These are phyloP conservation scores for Colletotrichum euphorbiae DNA, from an alignment of 2,329 filamentous ascomycete species.

Conservation along the genomic window DNA sequence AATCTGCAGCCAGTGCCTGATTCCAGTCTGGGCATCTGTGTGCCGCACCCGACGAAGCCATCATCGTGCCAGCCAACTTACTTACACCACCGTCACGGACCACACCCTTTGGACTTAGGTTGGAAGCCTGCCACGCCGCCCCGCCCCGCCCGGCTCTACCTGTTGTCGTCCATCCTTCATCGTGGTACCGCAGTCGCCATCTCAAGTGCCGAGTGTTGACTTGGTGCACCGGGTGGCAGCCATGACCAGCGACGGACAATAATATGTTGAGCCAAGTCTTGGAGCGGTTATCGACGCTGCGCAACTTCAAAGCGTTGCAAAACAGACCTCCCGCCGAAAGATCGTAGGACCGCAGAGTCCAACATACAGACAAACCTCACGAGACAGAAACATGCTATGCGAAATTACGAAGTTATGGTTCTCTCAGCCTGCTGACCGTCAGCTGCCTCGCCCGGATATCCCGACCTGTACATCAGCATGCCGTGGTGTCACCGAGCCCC, in stretches of 20 bases:
- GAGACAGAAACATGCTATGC: background rate
- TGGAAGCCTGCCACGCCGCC: conserved; percentile 20
- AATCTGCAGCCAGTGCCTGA: conserved; percentile 24
- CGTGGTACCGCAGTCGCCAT: background rate
- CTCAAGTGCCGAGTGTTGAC: background rate
- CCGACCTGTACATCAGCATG: conserved; percentile 1
- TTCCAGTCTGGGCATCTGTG: conserved; percentile 14
- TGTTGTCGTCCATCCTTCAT: conserved; percentile 3
- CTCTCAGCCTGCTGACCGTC: conserved; percentile 12
- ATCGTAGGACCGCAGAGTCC: background rate
- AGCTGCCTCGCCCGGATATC: conserved; percentile 1
- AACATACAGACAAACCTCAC: background rate
- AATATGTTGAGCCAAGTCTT: background rate
- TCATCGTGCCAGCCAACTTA: conserved; percentile 16
- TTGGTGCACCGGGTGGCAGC: background rate
- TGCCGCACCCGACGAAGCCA: conserved; percentile 26
- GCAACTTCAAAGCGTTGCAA: background rate
- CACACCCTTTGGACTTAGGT: background rate
- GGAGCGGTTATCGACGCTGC: background rate
- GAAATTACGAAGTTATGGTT: background rate
- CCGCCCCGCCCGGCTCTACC: conserved; percentile 5
- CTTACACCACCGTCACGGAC: background rate
- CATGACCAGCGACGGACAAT: background rate
- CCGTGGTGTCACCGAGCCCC: conserved; percentile 16
- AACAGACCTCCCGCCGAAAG: background rate